phyloP scores from a whole-genome alignment of 495 filamentous ascomycete genomes.

The Neurospora cerealis region DNA sequence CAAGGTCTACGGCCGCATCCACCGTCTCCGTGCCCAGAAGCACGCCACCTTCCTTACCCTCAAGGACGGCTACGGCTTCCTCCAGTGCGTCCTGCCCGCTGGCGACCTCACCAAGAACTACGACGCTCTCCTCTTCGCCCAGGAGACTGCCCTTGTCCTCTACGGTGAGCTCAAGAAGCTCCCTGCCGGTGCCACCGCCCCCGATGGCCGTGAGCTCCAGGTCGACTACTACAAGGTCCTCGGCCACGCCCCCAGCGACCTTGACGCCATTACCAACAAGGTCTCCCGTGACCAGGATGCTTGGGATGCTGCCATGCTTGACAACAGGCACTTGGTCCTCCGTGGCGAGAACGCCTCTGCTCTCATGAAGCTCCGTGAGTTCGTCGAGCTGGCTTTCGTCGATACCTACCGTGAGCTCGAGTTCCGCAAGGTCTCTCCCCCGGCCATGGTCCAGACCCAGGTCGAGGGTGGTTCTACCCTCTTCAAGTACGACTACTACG shows the following conservation, averaged over 20 bases:
- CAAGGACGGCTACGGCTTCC: conserved; percentile 76
- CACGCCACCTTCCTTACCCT: conserved; percentile 80
- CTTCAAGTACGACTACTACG: conserved; percentile 92
- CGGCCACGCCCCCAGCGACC: conserved; percentile 74
- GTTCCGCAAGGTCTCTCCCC: conserved; percentile 80
- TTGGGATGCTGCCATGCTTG: conserved; percentile 69
- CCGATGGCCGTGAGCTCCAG: conserved; percentile 82
- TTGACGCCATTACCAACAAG: conserved; percentile 88
- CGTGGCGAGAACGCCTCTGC: conserved; percentile 80
- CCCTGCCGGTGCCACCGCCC: conserved; percentile 67
- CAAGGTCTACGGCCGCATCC: conserved; percentile 75
- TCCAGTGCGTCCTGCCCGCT: conserved; percentile 75
- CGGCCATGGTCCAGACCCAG: conserved; percentile 97
- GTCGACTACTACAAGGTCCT: conserved; percentile 89
- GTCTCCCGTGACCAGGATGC: conserved; percentile 62
- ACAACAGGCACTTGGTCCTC: conserved; percentile 86
- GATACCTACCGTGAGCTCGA: conserved; percentile 69
- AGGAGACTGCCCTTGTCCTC: conserved; percentile 80
- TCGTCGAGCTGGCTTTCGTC: conserved; percentile 74
- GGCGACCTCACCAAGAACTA: conserved; percentile 83
- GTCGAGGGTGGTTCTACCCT: conserved; percentile 94
- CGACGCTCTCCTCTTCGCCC: conserved; percentile 79
- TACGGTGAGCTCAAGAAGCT: conserved; percentile 84
- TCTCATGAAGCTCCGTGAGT: conserved; percentile 85
- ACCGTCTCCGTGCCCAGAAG: conserved; percentile 77